Conservation (phyloP, 805 yeast species). For the Candida succiphila region DNA sequence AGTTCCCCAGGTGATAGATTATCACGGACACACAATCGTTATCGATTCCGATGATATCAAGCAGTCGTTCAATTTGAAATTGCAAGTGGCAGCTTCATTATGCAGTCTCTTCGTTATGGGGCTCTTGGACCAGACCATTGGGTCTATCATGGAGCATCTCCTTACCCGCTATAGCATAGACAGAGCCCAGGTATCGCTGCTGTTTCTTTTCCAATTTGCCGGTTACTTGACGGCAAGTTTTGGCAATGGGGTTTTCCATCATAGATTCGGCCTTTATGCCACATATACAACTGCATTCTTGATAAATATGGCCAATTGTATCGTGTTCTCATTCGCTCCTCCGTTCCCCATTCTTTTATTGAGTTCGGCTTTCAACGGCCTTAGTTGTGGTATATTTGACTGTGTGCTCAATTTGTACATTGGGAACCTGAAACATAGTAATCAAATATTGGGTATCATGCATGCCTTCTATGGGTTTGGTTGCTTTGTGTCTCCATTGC, state of each 20-base stretch:
- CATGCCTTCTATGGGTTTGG: constrained; percentile 48
- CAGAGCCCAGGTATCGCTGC: constrained; percentile 35
- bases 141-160: constrained; percentile 45
- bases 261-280: constrained; percentile 37
- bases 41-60: constrained; percentile 32
- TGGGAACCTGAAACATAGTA: constrained; percentile 34
- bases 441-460: constrained; percentile 39
- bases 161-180: constrained; percentile 36
- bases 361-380: constrained; percentile 34
- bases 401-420: constrained; percentile 45
- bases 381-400: constrained; percentile 49
- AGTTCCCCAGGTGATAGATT: constrained; percentile 2
- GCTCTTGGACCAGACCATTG: constrained; percentile 49
- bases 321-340: constrained; percentile 28
- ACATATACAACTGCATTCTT: constrained; percentile 22
- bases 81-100: constrained; percentile 32
- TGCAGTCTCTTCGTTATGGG: constrained; percentile 39
- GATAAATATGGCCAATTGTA: constrained; percentile 3
- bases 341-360: constrained; percentile 31
- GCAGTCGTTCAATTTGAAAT: constrained; percentile 25
- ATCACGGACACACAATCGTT: constrained; percentile 13
- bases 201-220: constrained; percentile 40
- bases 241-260: constrained; percentile 31
- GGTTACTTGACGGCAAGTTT: constrained; percentile 51
- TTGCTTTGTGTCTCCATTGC: constrained; percentile 39